Base-by-base conservation (phyloP, 2,329 filamentous ascomycete genomes). In the Alternaria ventricosa region DNA sequence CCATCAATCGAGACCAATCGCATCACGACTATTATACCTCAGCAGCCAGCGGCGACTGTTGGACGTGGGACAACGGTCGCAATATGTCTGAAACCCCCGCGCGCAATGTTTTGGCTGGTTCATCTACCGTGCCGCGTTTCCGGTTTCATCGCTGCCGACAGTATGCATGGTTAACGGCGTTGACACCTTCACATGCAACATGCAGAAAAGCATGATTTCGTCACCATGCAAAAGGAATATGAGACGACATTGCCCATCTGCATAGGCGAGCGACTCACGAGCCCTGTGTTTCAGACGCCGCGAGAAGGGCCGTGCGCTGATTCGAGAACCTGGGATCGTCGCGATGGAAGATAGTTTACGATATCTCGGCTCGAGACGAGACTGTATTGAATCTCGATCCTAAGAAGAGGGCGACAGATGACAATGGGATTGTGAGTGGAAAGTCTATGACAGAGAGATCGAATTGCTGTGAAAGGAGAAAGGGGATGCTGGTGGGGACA, bases 251-350 rank as follows among this genome's bases (percentile, higher is more conserved):
- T 20, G 23, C 18, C 33, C 10, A 44, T 55, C 15, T 55, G 53
- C 53, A 55, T 43, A 36, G 33, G 36, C 22, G 22, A 44, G 53
- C 53, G 23, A 43, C n/a, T 44, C 53, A 44, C 36, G 23, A 27
- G n/a, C 25, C 36, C 25, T 20, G 15, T 28, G 23, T 55, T 44
- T 55, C 36, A 55, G 22, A 36, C 10, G 33, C 30, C 33, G 33
- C 22, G 15, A 5, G 10, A 3, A 27, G 33, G 53, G 12, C 30
- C 53, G 33, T 55, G 53, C 53, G 33, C n/a, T 9, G 25, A 7
- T 44, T 55, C 36, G 33, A 55, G 53, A 44, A 28, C n/a, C 23
- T 55, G 20, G 53, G 53, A 55, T 55, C 53, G 15, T 41, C 53
- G 36, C 36, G 22, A 12, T 6, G 3, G 12, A 25, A 41, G n/a